phyloP scores from a whole-genome alignment of 2,329 filamentous ascomycete species.

The Leptographium radiaticola region DNA sequence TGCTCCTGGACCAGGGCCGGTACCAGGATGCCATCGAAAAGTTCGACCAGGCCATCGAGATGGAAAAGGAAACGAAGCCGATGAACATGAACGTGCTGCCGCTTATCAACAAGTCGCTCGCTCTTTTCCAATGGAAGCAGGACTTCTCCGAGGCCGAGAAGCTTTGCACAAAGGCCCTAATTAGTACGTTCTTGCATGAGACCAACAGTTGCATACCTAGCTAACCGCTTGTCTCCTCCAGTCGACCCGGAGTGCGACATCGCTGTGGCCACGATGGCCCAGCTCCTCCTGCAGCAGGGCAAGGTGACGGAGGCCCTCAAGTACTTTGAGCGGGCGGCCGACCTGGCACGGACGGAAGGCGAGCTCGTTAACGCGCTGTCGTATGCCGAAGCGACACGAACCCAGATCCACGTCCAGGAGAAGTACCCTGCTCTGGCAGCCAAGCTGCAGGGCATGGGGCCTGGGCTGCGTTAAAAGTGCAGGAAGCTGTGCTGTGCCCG shows the following conservation, averaged over 20 bases:
- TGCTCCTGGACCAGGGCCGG: slow-evolving; percentile 92
- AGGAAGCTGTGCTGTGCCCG: not conserved
- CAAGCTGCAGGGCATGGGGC: slow-evolving; percentile 48
- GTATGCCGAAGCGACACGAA: slow-evolving; percentile 92
- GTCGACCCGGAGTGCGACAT: slow-evolving; percentile 98
- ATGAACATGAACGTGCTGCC: slow-evolving; percentile 96
- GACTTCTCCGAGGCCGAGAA: slow-evolving; percentile 92
- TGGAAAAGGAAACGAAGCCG: slow-evolving; percentile 91
- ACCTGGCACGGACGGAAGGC: slow-evolving; percentile 84
- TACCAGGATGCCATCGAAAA: slow-evolving; percentile 93
- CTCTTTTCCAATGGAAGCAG: slow-evolving; percentile 96
- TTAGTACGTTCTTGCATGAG: slow-evolving; percentile 45
- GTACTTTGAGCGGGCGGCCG: slow-evolving; percentile 94
- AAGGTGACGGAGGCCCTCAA: slow-evolving; percentile 90
- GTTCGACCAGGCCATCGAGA: slow-evolving; percentile 96
- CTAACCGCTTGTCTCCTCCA: slow-evolving; percentile 21
- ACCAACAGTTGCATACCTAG: too few relatives aligned
- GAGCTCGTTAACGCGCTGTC: slow-evolving; percentile 94
- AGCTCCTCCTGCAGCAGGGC: slow-evolving; percentile 91
- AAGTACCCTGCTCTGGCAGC: slow-evolving; percentile 71
- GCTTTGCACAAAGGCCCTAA: slow-evolving; percentile 91
- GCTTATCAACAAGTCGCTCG: slow-evolving; percentile 95
- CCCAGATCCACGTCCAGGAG: slow-evolving; percentile 83
- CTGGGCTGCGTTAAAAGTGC: slow-evolving; percentile 15
- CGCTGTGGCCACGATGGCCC: slow-evolving; percentile 95